Percentiles rank a stretch among this genome's conserved stretches.
These are phyloP conservation scores for Torulaspora globosa DNA, from an alignment of 1,139 yeast species.

Conservation along the genomic window DNA sequence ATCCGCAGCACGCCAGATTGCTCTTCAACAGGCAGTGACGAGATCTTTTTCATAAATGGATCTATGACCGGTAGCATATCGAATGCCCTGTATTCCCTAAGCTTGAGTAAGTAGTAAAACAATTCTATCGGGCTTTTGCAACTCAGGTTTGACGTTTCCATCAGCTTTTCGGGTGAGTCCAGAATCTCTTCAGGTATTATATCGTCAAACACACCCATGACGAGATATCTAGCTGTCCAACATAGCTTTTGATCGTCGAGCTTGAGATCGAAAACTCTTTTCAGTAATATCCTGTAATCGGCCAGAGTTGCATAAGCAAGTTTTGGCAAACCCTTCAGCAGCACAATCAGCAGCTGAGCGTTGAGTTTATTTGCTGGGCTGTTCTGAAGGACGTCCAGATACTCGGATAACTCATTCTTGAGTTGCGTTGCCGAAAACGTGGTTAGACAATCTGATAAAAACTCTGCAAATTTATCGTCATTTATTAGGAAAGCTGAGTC, in stretches of 20 bases:
- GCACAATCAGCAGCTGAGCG: constrained; percentile 15
- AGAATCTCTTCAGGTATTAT: constrained; percentile 31
- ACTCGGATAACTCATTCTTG: constrained; percentile 13
- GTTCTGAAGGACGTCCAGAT: constrained; percentile 15
- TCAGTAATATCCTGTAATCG: constrained; percentile 29
- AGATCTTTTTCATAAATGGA: constrained; percentile 36
- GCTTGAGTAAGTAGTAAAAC: constrained; percentile 45
- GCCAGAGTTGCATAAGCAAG: constrained; percentile 23
- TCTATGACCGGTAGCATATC: constrained; percentile 26
- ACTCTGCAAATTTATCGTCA: constrained; percentile 34
- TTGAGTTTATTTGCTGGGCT: constrained; percentile 8
- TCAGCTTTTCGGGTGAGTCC: constrained; percentile 9
- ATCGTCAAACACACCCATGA: constrained; percentile 50
- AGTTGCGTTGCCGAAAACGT: constrained; percentile 50
- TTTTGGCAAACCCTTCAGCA: constrained; percentile 22
- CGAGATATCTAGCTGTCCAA: constrained; percentile 48
- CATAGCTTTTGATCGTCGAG: constrained; percentile 22
- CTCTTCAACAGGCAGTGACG: constrained; percentile 10
- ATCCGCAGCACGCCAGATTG: constrained; percentile 25
- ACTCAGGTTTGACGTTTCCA: constrained; percentile 4
- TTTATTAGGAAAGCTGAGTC: constrained; percentile 31
- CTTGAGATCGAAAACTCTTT: constrained; percentile 26
- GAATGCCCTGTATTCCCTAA: constrained; percentile 44
- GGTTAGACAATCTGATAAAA: constrained; percentile 42
- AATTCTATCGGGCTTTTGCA: constrained; percentile 26